Conservation (phyloP, 495 filamentous ascomycete genomes). For the Astrothelium subdiscretum region DNA sequence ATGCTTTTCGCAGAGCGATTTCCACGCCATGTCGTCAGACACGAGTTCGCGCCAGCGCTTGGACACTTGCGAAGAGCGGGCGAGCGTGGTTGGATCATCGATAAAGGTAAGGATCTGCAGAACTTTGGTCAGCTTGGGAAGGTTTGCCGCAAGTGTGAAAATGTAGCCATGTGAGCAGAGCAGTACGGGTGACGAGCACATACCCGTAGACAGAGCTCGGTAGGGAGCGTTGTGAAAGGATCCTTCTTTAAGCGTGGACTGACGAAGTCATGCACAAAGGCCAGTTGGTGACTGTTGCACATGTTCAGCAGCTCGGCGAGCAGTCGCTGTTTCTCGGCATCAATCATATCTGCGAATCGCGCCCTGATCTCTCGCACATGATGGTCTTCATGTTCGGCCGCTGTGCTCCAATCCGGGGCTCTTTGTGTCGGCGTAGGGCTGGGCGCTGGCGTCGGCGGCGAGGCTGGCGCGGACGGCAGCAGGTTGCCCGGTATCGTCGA, state of each 20-base stretch:
- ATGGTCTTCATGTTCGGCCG: slow-evolving; percentile 45
- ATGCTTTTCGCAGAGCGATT: slow-evolving; percentile 87
- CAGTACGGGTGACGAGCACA: slow-evolving; percentile 17
- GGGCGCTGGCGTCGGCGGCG: slow-evolving; percentile 57
- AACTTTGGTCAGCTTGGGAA: background rate
- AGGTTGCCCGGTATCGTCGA: slow-evolving; percentile 46
- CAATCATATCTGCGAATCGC: slow-evolving; percentile 43
- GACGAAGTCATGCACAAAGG: slow-evolving; percentile 89
- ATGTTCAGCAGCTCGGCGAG: slow-evolving; percentile 77
- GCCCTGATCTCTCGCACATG: slow-evolving; percentile 34
- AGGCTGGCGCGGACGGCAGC: slow-evolving; percentile 54
- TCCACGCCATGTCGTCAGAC: slow-evolving; percentile 96
- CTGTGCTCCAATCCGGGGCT: slow-evolving; percentile 46
- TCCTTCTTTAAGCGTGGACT: slow-evolving; percentile 89
- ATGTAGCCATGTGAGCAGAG: background rate
- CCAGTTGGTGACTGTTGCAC: slow-evolving; percentile 87
- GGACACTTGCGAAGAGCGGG: slow-evolving; percentile 86
- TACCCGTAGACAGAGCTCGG: slow-evolving; percentile 84
- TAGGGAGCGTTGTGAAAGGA: slow-evolving; percentile 78
- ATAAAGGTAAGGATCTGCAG: slow-evolving; percentile 78
- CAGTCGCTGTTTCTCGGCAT: slow-evolving; percentile 47
- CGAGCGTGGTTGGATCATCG: slow-evolving; percentile 86
- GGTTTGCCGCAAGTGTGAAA: background rate
- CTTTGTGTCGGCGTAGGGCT: slow-evolving; percentile 54
- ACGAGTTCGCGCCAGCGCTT: slow-evolving; percentile 83